Base-by-base conservation (phyloP, 768 basidiomycete genomes). In the Hydnum rufescens region DNA sequence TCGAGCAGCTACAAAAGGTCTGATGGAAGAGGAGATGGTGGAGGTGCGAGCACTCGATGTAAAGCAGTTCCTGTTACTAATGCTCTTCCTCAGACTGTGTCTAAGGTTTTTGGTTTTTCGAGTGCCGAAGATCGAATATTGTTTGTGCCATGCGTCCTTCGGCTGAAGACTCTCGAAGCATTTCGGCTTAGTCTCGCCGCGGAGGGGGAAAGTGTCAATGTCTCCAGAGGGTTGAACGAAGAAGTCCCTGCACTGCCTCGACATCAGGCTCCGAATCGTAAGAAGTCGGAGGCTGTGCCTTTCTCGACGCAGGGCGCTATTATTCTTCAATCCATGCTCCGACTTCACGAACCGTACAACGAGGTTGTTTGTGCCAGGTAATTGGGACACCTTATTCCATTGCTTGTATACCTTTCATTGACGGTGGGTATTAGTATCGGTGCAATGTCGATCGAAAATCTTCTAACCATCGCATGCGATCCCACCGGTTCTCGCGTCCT, bases 301-400 rank as follows among this genome's bases (percentile, higher is more conserved):
- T 47, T 47, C 25, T 13, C 76, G 58, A 74, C 81, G 8, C 87
- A 89, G 62, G 93, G 93, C 1, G 82, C 85, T 2, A 64, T 96
- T 18, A 65, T 99, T 8, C 65, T 96, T 2, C 90, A 97, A 64
- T 78, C 82, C 2, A 66, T 96, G 54, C 71, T 96, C 25, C 73
- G 71, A 29, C 70, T 95, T 23, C 64, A 74, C 0, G 69, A 73
- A 5, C 77, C 81, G 1, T 74, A 81, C 58, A 82, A 84, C 59
- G 69, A 74, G 46, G 65, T 75, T 23, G 76, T 90, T 3, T 65
- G 80, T 23, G 71, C 80, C 29, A 84, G 81, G 89, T 86, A 55
- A 54, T 67, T 29, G 28, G 30, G 49, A 30, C 6, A 29, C 25
- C 18, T 50, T 6, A 34, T 29, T 28, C 25, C 26, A 13, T 16